Evolutionary conservation across 2,329 filamentous ascomycete species (phyloP).

Genomic region (Fusarium staphyleae): DNA sequence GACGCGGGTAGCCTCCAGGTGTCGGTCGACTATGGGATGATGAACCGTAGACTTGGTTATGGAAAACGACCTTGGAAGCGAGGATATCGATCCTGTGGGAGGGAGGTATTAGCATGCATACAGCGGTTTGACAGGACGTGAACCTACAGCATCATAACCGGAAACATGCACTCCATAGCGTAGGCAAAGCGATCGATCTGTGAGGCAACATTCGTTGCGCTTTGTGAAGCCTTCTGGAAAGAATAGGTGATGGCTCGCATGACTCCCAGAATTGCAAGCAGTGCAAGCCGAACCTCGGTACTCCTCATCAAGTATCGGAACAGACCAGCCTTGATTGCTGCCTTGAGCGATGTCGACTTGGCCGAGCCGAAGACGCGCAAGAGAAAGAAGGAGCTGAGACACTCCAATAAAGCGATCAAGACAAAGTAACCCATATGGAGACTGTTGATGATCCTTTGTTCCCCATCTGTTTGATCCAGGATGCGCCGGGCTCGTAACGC

Average conservation of each 20-base stretch:
- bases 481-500: conserved; percentile 44
- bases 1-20: conserved; percentile 10
- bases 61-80: conserved; percentile 45
- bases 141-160: conserved; percentile 50
- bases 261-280: conserved; percentile 48
- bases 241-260: conserved; percentile 52
- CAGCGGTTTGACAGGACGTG: fast-evolving
- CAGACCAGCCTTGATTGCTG: conserved; percentile 45
- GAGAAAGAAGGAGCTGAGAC: conserved; percentile 50
- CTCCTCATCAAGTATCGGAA: conserved; percentile 51
- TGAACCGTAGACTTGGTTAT: conserved; percentile 36
- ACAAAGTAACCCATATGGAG: conserved; percentile 54
- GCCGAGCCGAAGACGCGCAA: conserved; percentile 48
- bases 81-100: conserved; percentile 46
- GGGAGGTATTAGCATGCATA: not conserved
- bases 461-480: conserved; percentile 27
- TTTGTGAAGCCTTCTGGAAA: conserved; percentile 48
- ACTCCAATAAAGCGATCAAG: conserved; percentile 51
- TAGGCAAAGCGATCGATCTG: conserved; percentile 53
- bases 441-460: conserved; percentile 46
- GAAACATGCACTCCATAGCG: conserved; percentile 52
- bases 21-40: conserved; percentile 27
- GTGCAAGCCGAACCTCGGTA: conserved; percentile 50
- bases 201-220: conserved; percentile 46
- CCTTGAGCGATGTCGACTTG: conserved; percentile 38